Conservation (phyloP, 768 basidiomycete genomes). For the Pseudohyphozyma bogoriensis region DNA sequence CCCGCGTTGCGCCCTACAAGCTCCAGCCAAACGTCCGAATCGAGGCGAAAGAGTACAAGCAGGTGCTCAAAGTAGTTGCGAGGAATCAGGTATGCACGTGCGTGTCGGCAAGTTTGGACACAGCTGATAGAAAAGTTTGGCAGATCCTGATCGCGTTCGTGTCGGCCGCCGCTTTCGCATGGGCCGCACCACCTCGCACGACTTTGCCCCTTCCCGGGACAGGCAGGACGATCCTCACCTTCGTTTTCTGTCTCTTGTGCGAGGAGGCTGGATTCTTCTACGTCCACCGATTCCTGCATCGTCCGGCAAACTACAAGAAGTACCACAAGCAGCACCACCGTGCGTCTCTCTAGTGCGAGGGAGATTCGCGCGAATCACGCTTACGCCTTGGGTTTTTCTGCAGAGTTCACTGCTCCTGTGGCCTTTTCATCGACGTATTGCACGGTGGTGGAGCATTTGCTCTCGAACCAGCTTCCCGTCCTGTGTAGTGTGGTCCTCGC, state of each 20-base stretch:
- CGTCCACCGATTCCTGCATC: neutral
- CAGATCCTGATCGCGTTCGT: neutral
- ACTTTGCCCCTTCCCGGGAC: neutral
- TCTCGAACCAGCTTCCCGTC: neutral
- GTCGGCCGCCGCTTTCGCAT: neutral
- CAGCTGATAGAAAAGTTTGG: neutral
- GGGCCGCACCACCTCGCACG: neutral
- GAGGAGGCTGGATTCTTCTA: neutral
- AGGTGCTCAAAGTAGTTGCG: neutral
- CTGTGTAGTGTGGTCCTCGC: neutral
- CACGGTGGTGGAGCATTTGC: neutral
- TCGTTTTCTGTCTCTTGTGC: neutral
- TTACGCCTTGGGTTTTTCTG: no score
- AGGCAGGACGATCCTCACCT: neutral
- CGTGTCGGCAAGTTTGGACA: neutral
- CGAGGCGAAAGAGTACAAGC: neutral
- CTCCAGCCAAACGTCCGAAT: neutral
- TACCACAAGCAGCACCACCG: neutral
- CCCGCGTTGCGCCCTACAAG: neutral
- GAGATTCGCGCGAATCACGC: no score
- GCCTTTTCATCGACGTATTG: neutral
- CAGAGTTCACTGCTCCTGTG: neutral
- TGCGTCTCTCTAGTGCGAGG: neutral
- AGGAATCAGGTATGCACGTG: conserved; percentile 1
- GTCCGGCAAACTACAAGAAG: neutral